Percentiles rank a stretch among this genome's conserved stretches.
phyloP scores from a whole-genome alignment of 768 basidiomycete genomes.

The Tylopilus balloui region DNA sequence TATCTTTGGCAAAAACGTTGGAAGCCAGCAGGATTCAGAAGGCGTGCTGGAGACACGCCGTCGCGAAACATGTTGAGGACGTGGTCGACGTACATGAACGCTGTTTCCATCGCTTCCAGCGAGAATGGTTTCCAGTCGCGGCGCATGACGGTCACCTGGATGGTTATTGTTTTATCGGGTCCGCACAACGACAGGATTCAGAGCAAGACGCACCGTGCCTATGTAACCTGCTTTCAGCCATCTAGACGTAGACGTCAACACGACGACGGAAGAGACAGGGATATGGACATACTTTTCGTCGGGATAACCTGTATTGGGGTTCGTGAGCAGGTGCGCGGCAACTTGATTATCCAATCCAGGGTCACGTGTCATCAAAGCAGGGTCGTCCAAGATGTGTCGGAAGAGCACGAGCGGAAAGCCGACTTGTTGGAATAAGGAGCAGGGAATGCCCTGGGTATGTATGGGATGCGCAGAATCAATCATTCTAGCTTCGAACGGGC shows the following conservation, averaged over 20 bases:
- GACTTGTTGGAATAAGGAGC: slow-evolving; percentile 26
- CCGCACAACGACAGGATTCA: no score
- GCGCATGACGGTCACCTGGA: slow-evolving; percentile 26
- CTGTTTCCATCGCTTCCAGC: slow-evolving; percentile 25
- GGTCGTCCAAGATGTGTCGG: slow-evolving; percentile 23
- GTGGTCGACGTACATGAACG: slow-evolving; percentile 33
- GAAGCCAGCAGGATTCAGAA: slow-evolving; percentile 23
- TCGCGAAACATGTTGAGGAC: slow-evolving; percentile 29
- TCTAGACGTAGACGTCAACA: slow-evolving; percentile 5
- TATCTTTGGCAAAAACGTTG: slow-evolving; percentile 22
- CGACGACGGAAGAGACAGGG: not conserved
- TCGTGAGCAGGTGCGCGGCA: slow-evolving; percentile 28
- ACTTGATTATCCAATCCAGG: slow-evolving; percentile 28
- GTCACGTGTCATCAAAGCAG: slow-evolving; percentile 18
- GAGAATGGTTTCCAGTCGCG: slow-evolving; percentile 23
- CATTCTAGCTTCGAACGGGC: slow-evolving; percentile 18
- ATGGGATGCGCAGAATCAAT: slow-evolving; percentile 25
- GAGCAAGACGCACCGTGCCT: slow-evolving; percentile 20
- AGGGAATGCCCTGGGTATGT: slow-evolving; percentile 20
- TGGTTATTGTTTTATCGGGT: no score
- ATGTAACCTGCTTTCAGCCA: slow-evolving; percentile 26
- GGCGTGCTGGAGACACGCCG: slow-evolving; percentile 10
- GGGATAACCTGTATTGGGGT: slow-evolving; percentile 26
- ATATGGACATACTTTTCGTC: slow-evolving; percentile 15
- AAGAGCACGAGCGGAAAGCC: slow-evolving; percentile 29